Evolutionary conservation across 306 rosid genomes (phyloP), one percentile per base, ranked within the genome.

Genomic region (Parietaria judaica): DNA sequence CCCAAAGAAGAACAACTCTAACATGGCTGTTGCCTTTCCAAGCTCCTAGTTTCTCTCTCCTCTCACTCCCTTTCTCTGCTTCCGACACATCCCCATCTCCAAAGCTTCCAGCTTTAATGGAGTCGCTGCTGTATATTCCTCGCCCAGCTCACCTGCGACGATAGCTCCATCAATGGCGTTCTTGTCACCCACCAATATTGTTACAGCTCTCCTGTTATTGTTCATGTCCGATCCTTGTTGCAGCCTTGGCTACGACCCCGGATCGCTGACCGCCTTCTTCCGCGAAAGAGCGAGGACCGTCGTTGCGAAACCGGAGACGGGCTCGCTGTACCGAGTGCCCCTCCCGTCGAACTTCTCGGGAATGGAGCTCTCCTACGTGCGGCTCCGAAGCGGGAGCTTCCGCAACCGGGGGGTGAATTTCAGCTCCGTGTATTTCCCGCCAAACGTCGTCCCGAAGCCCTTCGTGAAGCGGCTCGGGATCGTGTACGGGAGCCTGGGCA

Each of bases 271-370:
- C 47, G 57, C 43, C 14, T 79, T 77, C 36, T 54, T 86, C 67
- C 68, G 68, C 69, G 80, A 80, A 58, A 64, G 63, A 9, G 86
- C 74, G 16, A 79, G 66, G 54, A 46, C 52, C 36, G 51, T 49
- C 44, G 53, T 72, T 55, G 7, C 12, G 39, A 74, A 65, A 34
- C 85, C 85, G 11, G 72, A 44, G 54, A 82, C 94, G 39, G 95
- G 90, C 56, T 49, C 45, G 51, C 14, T 82, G 6, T 86, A 86
- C 81, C 71, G 76, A 6, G 56, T 86, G 44, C 37, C 84, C 58
- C 79, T 88, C 41, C 95, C 95, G 46, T 37, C 94, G 9, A 86
- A 92, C 69, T 80, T 79, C 73, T 76, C 94, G 1, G 95, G 94
- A 34, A 84, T 92, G 65, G 49, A 82, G 60, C 64, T 74, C 61